Base-by-base conservation (phyloP, 352 stramenopile species). In the Phytopythium aichiense region DNA sequence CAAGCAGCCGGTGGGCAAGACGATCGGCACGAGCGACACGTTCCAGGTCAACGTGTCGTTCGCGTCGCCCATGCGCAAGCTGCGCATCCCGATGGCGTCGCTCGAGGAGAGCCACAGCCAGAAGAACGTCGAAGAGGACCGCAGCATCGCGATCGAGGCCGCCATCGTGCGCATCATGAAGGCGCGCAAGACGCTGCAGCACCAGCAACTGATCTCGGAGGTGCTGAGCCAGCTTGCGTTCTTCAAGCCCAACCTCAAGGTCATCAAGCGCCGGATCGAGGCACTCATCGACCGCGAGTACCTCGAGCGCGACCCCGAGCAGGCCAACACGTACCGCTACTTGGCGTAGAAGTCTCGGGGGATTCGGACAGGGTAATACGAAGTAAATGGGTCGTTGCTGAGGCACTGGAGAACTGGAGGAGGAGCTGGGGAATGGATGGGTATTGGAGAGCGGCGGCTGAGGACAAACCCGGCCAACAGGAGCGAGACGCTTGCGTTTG, bases 101-200 rank as follows among this genome's bases (percentile, higher is more conserved):
- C 77, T 99, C 49, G 97, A 99, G 60, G 92, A 99, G 70, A 97
- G 90, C 60, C 92, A 99, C 82, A 99, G 98, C 71, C 96, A 98
- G 51, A 99, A 99, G 78, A 87, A 96, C 52, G 95, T 99, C 6
- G 95, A 99, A 72, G 97, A 99, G 70, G 89, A 98, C 62, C 81
- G 91, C 43, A 91, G 90, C 63, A 98, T 98, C 78, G 96, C 97
- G 22, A 99, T 99, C 72, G 98, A 99, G 84, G 98, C 98, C 42
- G 96, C 97, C 15, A 99, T 99, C 69, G 98, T 99, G 45, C 94
- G 98, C 73, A 99, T 99, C 79, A 99, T 99, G 98, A 99, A 99
- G 81, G 96, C 96, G 22, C 81, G 96, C 61, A 99, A 99, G 77
- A 98, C 94, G 35, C 79, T 99, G 58, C 83, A 96, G 59, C 97